Evolutionary conservation across 371 early-diverging fungal species (phyloP).

Genomic region (Saksenaea vasiformis): DNA sequence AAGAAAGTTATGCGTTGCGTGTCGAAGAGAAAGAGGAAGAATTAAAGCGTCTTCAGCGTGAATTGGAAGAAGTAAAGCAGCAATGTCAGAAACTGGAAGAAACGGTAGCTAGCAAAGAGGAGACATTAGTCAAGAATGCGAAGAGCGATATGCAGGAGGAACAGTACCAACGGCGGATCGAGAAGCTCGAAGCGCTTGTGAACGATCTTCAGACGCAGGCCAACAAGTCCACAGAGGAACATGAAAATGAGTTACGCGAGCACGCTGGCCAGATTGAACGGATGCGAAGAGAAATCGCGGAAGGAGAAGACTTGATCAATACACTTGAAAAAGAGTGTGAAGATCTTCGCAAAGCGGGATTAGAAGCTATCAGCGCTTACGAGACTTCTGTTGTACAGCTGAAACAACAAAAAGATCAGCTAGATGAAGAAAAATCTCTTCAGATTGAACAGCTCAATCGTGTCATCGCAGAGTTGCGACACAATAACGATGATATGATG

Average conservation of each 20-base stretch:
- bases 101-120: slow-evolving; percentile 13
- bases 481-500: slow-evolving; percentile 17
- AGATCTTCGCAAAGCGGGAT: slow-evolving; percentile 39
- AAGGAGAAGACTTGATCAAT: slow-evolving; percentile 13
- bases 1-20: slow-evolving; percentile 42
- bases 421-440: slow-evolving; percentile 8
- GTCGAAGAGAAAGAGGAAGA: slow-evolving; percentile 40
- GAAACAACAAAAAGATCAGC: slow-evolving; percentile 15
- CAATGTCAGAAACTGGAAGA: slow-evolving; percentile 9
- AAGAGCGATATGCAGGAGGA: slow-evolving; percentile 13
- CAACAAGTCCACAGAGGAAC: slow-evolving; percentile 8
- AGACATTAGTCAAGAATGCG: slow-evolving; percentile 10
- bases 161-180: slow-evolving; percentile 19
- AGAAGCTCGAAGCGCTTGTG: slow-evolving; percentile 20
- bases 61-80: slow-evolving; percentile 15
- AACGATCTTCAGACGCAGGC: slow-evolving; percentile 19
- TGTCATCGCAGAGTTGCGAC: slow-evolving; percentile 29
- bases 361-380: slow-evolving; percentile 40
- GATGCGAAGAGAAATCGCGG: slow-evolving; percentile 15
- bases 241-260: slow-evolving; percentile 9
- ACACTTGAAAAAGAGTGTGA: slow-evolving; percentile 34
- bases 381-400: slow-evolving; percentile 43
- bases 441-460: slow-evolving; percentile 13
- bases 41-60: slow-evolving; percentile 22
- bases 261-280: slow-evolving; percentile 12